A percentile compares a stretch with the other conserved stretches of the same genome.
These are phyloP conservation scores for Stephania cephalantha DNA, from an alignment of 164 flowering plant genomes.

Conservation along the genomic window DNA sequence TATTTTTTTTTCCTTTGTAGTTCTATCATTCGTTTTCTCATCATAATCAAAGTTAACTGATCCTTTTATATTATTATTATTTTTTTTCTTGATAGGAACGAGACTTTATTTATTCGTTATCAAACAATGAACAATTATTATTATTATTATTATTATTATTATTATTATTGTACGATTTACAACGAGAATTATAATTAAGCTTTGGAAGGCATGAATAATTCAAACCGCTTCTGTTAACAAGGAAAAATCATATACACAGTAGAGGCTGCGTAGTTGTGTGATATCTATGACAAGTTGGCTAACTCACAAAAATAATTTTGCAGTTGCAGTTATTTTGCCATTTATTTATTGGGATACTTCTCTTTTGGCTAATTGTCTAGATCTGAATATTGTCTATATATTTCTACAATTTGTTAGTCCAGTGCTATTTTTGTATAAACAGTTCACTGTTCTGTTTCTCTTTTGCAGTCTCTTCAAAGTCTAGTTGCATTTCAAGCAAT, in stretches of 20 bases:
- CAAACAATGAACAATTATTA: too few species aligned
- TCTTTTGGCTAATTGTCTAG: neutral
- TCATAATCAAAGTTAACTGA: neutral
- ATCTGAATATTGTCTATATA: too few species aligned
- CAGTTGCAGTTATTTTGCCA: neutral
- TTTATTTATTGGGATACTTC: neutral
- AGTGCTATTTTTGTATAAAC: neutral
- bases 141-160: too few species aligned
- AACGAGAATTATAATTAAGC: too few species aligned
- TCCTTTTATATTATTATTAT: neutral
- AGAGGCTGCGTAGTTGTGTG: too few species aligned
- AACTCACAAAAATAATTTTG: neutral
- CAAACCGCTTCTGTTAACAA: too few species aligned
- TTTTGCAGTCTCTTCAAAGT: conserved; percentile 85
- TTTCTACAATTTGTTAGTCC: too few species aligned
- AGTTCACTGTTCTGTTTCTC: neutral
- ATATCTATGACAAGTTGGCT: neutral
- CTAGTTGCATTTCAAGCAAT: conserved; percentile 55
- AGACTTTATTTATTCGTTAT: too few species aligned
- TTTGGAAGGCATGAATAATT: too few species aligned
- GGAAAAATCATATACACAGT: too few species aligned
- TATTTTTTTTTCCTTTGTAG: neutral
- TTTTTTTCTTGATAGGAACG: too few species aligned
- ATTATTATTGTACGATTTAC: too few species aligned
- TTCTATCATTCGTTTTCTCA: neutral